These are phyloP conservation scores for Arctium lappa DNA, from an alignment of 129 eudicot species.

Conservation along the genomic window DNA sequence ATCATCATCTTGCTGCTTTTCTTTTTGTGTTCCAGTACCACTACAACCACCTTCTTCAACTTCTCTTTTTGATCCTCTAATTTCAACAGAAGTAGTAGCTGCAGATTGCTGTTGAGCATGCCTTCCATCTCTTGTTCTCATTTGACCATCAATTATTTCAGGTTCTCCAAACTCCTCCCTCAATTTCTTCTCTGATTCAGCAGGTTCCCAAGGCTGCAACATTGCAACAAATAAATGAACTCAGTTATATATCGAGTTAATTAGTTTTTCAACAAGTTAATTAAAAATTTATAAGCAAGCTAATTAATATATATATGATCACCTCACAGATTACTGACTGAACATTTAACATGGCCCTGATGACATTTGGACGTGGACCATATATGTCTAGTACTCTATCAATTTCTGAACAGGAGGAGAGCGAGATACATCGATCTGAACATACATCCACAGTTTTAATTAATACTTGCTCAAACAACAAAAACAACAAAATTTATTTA, in stretches of 20 bases:
- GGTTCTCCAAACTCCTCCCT: slow-evolving; percentile 7
- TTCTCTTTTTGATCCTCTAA: neutral
- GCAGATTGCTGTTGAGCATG: neutral
- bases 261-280: neutral
- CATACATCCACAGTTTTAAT: neutral
- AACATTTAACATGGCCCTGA: slow-evolving; percentile 9
- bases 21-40: neutral
- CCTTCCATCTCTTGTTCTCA: neutral
- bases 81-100: neutral
- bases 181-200: neutral
- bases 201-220: slow-evolving; percentile 12
- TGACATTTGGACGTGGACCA: slow-evolving; percentile 22
- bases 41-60: neutral
- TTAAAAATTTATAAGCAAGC: neutral
- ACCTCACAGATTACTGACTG: slow-evolving; percentile 13
- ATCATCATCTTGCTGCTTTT: neutral
- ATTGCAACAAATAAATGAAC: neutral
- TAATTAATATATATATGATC: neutral
- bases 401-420: slow-evolving; percentile 7
- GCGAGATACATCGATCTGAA: slow-evolving; percentile 3
- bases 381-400: slow-evolving; percentile 14
- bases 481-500: neutral
- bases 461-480: neutral
- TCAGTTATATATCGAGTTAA: neutral
- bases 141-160: neutral